These are phyloP conservation scores for Trichophyton rubrum DNA, from an alignment of 2,329 filamentous ascomycete species.

Conservation along the genomic window DNA sequence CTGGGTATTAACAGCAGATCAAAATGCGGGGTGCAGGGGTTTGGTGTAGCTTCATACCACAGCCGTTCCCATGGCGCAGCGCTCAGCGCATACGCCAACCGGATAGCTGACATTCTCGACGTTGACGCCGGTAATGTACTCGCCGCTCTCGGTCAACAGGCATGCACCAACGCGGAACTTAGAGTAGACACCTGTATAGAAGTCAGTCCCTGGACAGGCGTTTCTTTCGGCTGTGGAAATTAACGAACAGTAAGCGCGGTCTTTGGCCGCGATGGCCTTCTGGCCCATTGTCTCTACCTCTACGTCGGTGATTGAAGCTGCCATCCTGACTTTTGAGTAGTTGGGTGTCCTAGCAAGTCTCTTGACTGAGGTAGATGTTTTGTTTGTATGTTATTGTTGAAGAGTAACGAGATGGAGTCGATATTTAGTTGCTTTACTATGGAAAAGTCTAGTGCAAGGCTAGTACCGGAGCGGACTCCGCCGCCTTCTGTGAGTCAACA, in stretches of 20 bases:
- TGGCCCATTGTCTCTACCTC: slow-evolving; percentile 55
- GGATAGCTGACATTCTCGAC: slow-evolving; percentile 90
- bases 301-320: slow-evolving; percentile 38
- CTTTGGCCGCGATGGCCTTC: slow-evolving; percentile 58
- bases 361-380: background rate
- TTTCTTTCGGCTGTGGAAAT: background rate
- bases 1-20: background rate
- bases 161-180: slow-evolving; percentile 81
- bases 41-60: slow-evolving; percentile 34
- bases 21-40: background rate
- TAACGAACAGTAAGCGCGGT: slow-evolving; percentile 61
- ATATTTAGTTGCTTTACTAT: background rate
- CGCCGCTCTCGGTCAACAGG: slow-evolving; percentile 49
- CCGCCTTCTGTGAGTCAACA: too few relatives aligned
- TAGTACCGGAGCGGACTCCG: too few relatives aligned
- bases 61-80: slow-evolving; percentile 74
- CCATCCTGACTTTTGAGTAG: slow-evolving; percentile 4
- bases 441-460: too few relatives aligned
- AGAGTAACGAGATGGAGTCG: background rate
- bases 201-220: background rate
- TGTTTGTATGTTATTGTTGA: background rate
- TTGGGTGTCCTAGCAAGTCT: too few relatives aligned
- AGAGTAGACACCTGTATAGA: slow-evolving; percentile 59
- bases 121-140: slow-evolving; percentile 63
- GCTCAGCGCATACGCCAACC: slow-evolving; percentile 89